Evolutionary conservation across 2,329 filamentous ascomycete species (phyloP).

Genomic region (Diaporthe destruens): DNA sequence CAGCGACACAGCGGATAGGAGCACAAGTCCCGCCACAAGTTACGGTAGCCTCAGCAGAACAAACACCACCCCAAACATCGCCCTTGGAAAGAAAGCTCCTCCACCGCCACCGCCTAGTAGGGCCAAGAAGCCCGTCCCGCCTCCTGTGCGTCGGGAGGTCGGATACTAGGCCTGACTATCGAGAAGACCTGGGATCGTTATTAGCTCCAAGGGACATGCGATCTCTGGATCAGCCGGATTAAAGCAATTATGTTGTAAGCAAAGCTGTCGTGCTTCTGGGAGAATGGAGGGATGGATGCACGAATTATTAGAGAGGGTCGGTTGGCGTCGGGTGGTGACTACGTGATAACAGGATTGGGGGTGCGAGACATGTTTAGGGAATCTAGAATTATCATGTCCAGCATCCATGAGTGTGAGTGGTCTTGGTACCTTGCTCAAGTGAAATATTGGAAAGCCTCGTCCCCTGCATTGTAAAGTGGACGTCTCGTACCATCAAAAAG

Average conservation of each 20-base stretch:
- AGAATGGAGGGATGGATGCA: neutral
- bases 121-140: slow-evolving; percentile 68
- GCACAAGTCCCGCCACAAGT: slow-evolving; percentile 68
- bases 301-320: slow-evolving; percentile 1
- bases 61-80: slow-evolving; percentile 51
- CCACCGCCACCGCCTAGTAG: slow-evolving; percentile 61
- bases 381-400: neutral
- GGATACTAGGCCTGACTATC: slow-evolving; percentile 44
- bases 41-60: slow-evolving; percentile 66
- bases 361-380: slow-evolving; percentile 27
- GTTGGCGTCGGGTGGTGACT: neutral
- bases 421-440: no score
- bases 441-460: no score
- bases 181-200: neutral
- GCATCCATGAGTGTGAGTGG: no score
- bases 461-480: neutral
- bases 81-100: slow-evolving; percentile 52
- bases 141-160: slow-evolving; percentile 55
- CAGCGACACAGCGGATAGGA: slow-evolving; percentile 65
- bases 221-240: neutral
- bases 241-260: slow-evolving; percentile 8
- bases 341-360: neutral
- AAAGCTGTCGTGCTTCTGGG: no score
- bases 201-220: neutral
- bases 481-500: neutral